phyloP scores from a whole-genome alignment of 768 basidiomycete species.

The Kockovaella imperatae region DNA sequence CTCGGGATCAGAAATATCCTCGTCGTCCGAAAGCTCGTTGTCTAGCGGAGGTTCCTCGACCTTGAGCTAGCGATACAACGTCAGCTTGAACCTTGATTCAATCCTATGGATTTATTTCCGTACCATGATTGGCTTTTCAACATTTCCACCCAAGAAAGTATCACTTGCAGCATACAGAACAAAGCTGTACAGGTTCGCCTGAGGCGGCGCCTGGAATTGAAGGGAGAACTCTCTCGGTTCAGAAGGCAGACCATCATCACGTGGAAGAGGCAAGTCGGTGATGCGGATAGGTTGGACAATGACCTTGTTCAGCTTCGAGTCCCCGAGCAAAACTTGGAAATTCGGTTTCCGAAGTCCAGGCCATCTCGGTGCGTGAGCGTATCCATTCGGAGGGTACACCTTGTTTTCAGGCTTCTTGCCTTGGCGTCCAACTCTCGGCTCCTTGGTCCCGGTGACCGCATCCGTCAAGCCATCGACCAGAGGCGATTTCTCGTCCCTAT shows the following conservation, averaged over 20 bases:
- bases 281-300: constrained; percentile 82
- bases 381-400: constrained; percentile 49
- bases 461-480: constrained; percentile 45
- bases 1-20: constrained; percentile 96
- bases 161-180: constrained; percentile 78
- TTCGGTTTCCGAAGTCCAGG: constrained; percentile 84
- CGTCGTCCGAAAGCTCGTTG: constrained; percentile 63
- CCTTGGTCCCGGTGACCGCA: no score
- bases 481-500: constrained; percentile 64
- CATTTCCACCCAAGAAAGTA: constrained; percentile 77
- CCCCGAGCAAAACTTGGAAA: constrained; percentile 87
- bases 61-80: constrained; percentile 55
- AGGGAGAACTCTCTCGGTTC: constrained; percentile 58
- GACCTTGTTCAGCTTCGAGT: constrained; percentile 72
- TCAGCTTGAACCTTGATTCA: background rate
- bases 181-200: constrained; percentile 78
- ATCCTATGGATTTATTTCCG: constrained; percentile 34
- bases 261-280: constrained; percentile 60
- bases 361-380: constrained; percentile 90
- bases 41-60: constrained; percentile 62
- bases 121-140: constrained; percentile 62
- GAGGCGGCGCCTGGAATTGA: constrained; percentile 89
- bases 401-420: constrained; percentile 57
- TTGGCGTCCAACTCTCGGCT: constrained; percentile 7
- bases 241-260: constrained; percentile 10